Evolutionary conservation across 1,284 basidiomycete species (phyloP).

Genomic region (Cutaneotrichosporon sp.): DNA sequence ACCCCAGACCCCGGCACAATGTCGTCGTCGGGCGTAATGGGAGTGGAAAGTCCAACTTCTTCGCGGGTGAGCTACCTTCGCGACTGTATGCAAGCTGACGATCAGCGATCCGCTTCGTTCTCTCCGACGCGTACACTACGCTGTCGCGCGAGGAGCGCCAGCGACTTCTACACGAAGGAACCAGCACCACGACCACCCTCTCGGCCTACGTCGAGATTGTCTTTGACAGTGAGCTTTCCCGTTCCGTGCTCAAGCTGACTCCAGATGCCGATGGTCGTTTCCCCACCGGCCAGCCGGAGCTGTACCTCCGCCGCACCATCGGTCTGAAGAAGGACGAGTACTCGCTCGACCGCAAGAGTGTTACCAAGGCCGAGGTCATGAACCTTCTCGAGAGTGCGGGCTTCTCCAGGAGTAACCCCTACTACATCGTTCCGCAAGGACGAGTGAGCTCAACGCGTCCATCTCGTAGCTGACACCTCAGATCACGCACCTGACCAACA

Average conservation of each 20-base stretch:
- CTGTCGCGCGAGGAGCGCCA: slow-evolving; percentile 93
- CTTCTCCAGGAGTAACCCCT: slow-evolving; percentile 95
- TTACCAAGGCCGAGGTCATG: slow-evolving; percentile 96
- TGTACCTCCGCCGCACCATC: slow-evolving; percentile 87
- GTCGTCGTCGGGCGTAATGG: slow-evolving; percentile 95
- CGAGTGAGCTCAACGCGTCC: slow-evolving; percentile 65
- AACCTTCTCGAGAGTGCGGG: slow-evolving; percentile 92
- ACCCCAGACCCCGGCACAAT: slow-evolving; percentile 75
- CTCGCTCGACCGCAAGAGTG: slow-evolving; percentile 86
- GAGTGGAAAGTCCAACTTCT: slow-evolving; percentile 96
- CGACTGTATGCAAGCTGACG: slow-evolving; percentile 7
- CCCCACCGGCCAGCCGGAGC: slow-evolving; percentile 79
- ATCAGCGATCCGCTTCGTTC: slow-evolving; percentile 89
- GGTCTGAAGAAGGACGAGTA: slow-evolving; percentile 99
- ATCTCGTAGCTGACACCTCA: slow-evolving; percentile 54
- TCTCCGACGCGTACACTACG: slow-evolving; percentile 95
- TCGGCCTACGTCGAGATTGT: slow-evolving; percentile 89
- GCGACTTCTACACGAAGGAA: slow-evolving; percentile 88
- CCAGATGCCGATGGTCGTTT: slow-evolving; percentile 74
- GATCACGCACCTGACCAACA: slow-evolving; percentile 97
- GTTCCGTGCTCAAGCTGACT: slow-evolving; percentile 10
- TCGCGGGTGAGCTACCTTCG: slow-evolving; percentile 68
- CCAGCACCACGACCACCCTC: slow-evolving; percentile 82
- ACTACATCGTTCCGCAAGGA: slow-evolving; percentile 99
- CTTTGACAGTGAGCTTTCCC: slow-evolving; percentile 65